phyloP scores from a whole-genome alignment of 176 grass and related monocot genomes.

The Pharus latifolius region DNA sequence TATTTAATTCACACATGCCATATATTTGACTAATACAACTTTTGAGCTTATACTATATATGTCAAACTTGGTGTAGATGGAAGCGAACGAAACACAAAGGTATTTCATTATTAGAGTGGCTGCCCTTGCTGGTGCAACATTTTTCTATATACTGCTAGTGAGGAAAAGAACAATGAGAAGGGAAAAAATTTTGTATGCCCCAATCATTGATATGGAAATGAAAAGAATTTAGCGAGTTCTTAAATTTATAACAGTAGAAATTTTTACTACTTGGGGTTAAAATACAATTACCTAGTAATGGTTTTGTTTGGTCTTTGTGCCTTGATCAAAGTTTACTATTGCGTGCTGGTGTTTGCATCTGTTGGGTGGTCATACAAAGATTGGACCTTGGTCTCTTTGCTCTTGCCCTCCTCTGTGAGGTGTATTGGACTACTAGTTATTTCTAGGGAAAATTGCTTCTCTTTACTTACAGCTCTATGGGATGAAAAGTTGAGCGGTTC shows the following conservation, averaged over 20 bases:
- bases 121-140: neutral
- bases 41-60: too few species aligned
- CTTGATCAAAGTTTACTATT: constrained; percentile 1
- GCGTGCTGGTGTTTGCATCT: neutral
- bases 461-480: neutral
- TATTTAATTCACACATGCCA: too few species aligned
- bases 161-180: neutral
- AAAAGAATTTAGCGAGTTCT: neutral
- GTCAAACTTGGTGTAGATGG: neutral
- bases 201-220: neutral
- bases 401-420: neutral
- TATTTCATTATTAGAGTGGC: neutral
- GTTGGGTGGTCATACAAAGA: neutral
- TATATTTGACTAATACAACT: too few species aligned
- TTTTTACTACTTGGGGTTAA: neutral
- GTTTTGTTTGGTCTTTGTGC: neutral
- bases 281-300: neutral
- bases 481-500: neutral
- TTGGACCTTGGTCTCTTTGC: neutral
- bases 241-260: neutral
- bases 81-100: neutral
- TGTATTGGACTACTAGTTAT: neutral
- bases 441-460: neutral
- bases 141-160: neutral
- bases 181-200: neutral